Conservation (phyloP, 208 protist genomes). For the Jaenimonas drosophilae region DNA sequence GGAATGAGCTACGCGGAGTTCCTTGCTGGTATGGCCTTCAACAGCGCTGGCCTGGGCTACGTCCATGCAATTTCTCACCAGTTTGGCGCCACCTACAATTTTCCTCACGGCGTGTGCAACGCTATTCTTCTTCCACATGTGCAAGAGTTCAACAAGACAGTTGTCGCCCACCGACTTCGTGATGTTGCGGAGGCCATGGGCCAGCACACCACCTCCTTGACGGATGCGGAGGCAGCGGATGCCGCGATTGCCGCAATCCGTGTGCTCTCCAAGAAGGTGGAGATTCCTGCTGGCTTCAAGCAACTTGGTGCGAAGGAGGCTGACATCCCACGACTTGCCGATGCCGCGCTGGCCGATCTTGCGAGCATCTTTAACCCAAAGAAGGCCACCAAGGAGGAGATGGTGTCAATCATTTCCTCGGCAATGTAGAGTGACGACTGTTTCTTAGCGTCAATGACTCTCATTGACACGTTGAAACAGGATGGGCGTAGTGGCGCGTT, state of each 20-base stretch:
- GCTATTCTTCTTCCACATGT: slow-evolving; percentile 81
- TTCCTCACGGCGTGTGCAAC: slow-evolving; percentile 84
- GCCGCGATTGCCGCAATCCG: slow-evolving; percentile 49
- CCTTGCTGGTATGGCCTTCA: slow-evolving; percentile 89
- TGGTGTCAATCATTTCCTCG: not conserved
- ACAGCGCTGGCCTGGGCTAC: slow-evolving; percentile 82
- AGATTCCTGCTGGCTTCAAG: slow-evolving; percentile 53
- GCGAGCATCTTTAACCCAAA: not conserved
- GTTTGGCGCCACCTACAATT: slow-evolving; percentile 74
- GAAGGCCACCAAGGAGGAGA: slow-evolving; percentile 2
- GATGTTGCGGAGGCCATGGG: slow-evolving; percentile 44
- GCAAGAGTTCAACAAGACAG: slow-evolving; percentile 48
- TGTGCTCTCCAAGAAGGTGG: slow-evolving; percentile 22
- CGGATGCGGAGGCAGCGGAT: slow-evolving; percentile 29
- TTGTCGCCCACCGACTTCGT: slow-evolving; percentile 39
- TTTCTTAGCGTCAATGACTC: too few species aligned
- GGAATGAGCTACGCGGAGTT: slow-evolving; percentile 80
- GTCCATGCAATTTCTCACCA: slow-evolving; percentile 87
- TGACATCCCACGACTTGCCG: slow-evolving; percentile 7
- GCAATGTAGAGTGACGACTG: too few species aligned
- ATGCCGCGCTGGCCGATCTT: not conserved
- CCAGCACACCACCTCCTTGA: slow-evolving; percentile 19
- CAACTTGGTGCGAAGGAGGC: slow-evolving; percentile 37
- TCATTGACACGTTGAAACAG: too few species aligned
- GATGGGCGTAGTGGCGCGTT: too few species aligned